Evolutionary conservation across 2,329 filamentous ascomycete species (phyloP), one percentile per base, ranked within the genome.

Genomic region (Xylariaceae sp.): DNA sequence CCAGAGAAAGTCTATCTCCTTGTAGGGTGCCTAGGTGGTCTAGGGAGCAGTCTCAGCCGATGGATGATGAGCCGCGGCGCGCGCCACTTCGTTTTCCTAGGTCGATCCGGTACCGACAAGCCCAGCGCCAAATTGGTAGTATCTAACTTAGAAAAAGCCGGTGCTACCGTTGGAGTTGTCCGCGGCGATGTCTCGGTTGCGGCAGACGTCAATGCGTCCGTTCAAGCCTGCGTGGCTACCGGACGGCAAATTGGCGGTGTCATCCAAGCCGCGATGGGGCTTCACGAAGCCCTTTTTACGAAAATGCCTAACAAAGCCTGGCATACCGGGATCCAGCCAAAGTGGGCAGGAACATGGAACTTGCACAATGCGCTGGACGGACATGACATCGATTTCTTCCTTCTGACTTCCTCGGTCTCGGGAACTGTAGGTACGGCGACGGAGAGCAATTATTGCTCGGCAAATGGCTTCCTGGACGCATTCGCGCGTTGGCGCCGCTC

Each of bases 371-470:
- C 59, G 1, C 39, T 65, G 0, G 44, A 60, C 1, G 53, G 47
- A 0, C 32, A 61, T 15, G 56, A 59, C 2, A 54, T 69, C 0
- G 68, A 72, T 47, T 72, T 72, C 47, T 71, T 72, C 63, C 16
- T 63, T 47, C 16, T 65, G 55, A 64, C 43, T 1, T 71, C 50
- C 48, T 69, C 48, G 32, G 52, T 67, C 5, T 62, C 64, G 0
- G 68, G 64, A 1, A 63, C 58, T n/a, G 52, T 69, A 4, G 71
- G 69, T 0, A 67, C 60, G 6, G 58, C 66, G 1, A 65, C 61
- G 0, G 70, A 74, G 47, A 54, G 57, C 19, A 72, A 71, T 45
- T 74, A 74, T 48, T 64, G 61, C 39, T 65, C 68, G 0, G 71
- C 59, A 1, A 74, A 73, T 53, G 55, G 53, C 19, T 73, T 67